Base-by-base conservation (phyloP, 1,284 basidiomycete species). In the Irpex sp. region DNA sequence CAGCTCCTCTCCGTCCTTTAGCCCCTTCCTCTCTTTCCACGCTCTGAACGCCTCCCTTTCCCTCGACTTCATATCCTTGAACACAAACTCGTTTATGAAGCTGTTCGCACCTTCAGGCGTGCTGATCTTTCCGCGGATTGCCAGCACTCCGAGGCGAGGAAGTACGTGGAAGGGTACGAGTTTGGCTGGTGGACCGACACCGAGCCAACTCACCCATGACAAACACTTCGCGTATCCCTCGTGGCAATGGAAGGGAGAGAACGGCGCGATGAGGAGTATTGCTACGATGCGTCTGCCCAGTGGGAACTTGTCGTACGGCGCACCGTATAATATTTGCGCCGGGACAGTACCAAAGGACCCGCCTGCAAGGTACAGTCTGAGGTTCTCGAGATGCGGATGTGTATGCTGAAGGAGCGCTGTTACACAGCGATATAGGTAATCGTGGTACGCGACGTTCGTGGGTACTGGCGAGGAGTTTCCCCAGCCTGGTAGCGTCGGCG, bases 281-380 rank as follows among this genome's bases (percentile, higher is more conserved):
- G 81, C 81, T 11, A 70, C 74, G 64, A 86, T 78, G 60, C 77
- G 72, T 9, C 75, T 71, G 13, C 81, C 82, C 31, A 79, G 76
- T 2, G 84, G 83, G 67, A 87, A 87, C 17, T 73, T 67, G 66
- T 81, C 77, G 71, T 81, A 81, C 0, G 82, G 69, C 0, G 83
- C 78, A 3, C 82, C 83, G 64, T 82, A 85, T 26, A 88, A 69
- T 40, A 87, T 83, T 74, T 87, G 86, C 0, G 85, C 82, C 5
- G 80, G 73, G 4, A 79, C 77, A 0, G 81, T 82, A 21, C 86
- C 86, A 64, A 80, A 84, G 5, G 83, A 83, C 11, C 83, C 81
- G 1, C 82, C 85, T 4, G 76, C 73, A 58, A 86, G 65, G 73
- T 82, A 85, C 51, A 87, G 74, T 65, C 74, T 78, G 51, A 84